Conservation (phyloP, 2,329 filamentous ascomycete genomes). For the Penicillium hordei region DNA sequence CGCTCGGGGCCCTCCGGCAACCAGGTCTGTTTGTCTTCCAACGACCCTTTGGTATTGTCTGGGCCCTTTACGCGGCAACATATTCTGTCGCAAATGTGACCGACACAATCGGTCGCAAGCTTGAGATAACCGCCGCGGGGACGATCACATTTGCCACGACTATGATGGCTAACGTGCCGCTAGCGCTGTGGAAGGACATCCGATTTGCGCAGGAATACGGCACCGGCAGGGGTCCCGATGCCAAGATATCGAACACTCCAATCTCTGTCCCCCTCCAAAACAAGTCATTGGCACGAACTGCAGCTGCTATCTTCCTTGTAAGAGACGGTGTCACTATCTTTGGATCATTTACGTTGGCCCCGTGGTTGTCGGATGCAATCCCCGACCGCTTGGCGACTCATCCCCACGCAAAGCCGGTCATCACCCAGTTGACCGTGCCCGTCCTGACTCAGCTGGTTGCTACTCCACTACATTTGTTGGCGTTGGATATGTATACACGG, state of each 20-base stretch:
- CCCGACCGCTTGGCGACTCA: conserved; percentile 24
- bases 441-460: conserved; percentile 73
- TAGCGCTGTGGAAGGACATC: conserved; percentile 35
- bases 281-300: conserved; percentile 15
- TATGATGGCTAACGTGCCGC: conserved; percentile 32
- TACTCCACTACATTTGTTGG: conserved; percentile 81
- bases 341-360: conserved; percentile 34
- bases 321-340: conserved; percentile 86
- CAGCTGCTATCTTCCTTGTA: conserved; percentile 64
- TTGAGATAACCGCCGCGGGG: conserved; percentile 52
- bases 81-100: conserved; percentile 81
- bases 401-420: conserved; percentile 23
- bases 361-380: conserved; percentile 21
- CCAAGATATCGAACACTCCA: conserved; percentile 59
- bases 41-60: conserved; percentile 41
- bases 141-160: conserved; percentile 64
- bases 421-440: conserved; percentile 72
- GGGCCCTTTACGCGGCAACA: conserved; percentile 72
- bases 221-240: conserved; percentile 49
- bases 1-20: conserved; percentile 20
- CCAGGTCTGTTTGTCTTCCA: conserved; percentile 34
- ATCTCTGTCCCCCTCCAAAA: conserved; percentile 9
- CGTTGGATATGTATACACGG: conserved; percentile 76
- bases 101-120: conserved; percentile 69
- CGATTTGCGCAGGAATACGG: conserved; percentile 67